phyloP scores from a whole-genome alignment of 140 eudicot species.

The Stevia rebaudiana region DNA sequence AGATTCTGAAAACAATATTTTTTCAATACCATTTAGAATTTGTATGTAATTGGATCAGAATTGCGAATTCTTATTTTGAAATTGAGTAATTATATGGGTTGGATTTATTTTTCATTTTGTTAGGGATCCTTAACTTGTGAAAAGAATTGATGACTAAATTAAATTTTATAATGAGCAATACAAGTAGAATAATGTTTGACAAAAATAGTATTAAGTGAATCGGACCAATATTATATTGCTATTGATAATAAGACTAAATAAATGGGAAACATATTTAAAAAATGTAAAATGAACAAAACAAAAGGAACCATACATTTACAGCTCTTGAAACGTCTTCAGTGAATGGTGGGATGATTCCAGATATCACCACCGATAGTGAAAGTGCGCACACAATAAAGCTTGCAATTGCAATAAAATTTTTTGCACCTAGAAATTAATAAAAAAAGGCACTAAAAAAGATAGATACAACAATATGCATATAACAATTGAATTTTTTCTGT shows the following conservation, averaged over 20 bases:
- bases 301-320: constrained; percentile 60
- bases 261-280: constrained; percentile 7
- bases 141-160: background rate
- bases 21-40: background rate
- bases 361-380: constrained; percentile 48
- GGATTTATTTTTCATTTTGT: background rate
- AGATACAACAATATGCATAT: background rate
- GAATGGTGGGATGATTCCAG: constrained; percentile 66
- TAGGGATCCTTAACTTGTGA: background rate
- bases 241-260: background rate
- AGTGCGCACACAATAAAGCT: constrained; percentile 48
- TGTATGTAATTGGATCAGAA: background rate
- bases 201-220: background rate
- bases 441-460: background rate
- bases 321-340: constrained; percentile 81
- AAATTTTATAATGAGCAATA: background rate
- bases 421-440: constrained; percentile 55
- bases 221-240: background rate
- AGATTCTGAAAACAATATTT: background rate
- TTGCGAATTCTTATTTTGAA: background rate
- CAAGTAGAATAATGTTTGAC: background rate
- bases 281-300: constrained; percentile 11
- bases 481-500: background rate
- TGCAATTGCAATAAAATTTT: constrained; percentile 43
- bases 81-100: background rate